phyloP scores from a whole-genome alignment of 768 basidiomycete species.

The Lentinula sp. region DNA sequence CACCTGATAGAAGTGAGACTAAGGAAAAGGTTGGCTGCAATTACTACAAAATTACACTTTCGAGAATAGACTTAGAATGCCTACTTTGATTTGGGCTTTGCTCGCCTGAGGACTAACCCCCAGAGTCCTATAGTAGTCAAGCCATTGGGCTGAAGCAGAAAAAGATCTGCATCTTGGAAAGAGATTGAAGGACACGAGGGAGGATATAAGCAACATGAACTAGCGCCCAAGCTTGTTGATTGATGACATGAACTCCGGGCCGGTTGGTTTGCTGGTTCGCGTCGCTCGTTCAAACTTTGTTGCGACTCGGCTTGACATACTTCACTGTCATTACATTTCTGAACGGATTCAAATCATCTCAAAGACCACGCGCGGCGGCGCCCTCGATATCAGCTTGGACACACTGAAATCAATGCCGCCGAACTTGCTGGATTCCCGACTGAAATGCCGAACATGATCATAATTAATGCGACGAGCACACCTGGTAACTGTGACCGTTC shows the following conservation, averaged over 20 bases:
- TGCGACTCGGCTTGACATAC: background rate
- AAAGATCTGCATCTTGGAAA: slow-evolving; percentile 11
- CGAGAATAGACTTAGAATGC: background rate
- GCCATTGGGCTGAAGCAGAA: slow-evolving; percentile 15
- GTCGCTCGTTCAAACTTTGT: no score
- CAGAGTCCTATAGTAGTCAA: slow-evolving; percentile 33
- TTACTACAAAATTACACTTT: background rate
- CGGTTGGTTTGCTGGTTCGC: background rate
- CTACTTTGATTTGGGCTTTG: slow-evolving; percentile 38
- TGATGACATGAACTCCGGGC: background rate
- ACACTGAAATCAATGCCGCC: no score
- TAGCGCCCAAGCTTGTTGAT: background rate
- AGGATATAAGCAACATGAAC: background rate
- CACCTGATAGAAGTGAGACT: slow-evolving; percentile 40
- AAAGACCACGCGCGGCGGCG: background rate
- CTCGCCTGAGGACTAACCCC: slow-evolving; percentile 30
- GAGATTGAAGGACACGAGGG: background rate
- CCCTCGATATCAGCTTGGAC: background rate
- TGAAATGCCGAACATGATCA: no score
- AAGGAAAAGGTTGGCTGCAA: background rate
- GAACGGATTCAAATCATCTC: background rate
- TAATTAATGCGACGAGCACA: background rate
- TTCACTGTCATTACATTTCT: background rate
- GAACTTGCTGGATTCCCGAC: no score
- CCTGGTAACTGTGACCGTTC: no score